Evolutionary conservation across 2,329 filamentous ascomycete genomes (phyloP).

Genomic region (Colletotrichum siamense): DNA sequence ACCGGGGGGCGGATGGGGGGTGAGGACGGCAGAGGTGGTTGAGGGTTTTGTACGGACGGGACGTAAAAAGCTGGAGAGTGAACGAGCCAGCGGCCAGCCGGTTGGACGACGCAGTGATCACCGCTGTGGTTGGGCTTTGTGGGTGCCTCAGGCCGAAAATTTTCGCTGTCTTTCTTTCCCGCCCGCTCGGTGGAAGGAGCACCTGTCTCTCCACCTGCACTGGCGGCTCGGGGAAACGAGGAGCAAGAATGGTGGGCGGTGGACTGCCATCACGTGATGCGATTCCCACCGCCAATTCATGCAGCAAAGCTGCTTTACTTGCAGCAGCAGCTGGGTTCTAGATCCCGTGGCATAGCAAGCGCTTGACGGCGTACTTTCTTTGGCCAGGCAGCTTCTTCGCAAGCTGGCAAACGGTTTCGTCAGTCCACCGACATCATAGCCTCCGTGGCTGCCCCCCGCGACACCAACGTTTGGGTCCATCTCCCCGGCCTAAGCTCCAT

Average conservation of each 20-base stretch:
- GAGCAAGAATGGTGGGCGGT: constrained; percentile 6
- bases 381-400: neutral
- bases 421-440: constrained; percentile 18
- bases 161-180: neutral
- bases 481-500: constrained; percentile 1
- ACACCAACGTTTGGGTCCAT: neutral
- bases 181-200: neutral
- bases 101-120: constrained; percentile 18
- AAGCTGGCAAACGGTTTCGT: neutral
- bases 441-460: neutral
- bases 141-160: constrained; percentile 7
- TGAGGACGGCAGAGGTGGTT: constrained; percentile 20
- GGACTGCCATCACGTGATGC: constrained; percentile 33
- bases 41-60: constrained; percentile 25
- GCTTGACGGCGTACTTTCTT: neutral
- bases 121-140: neutral
- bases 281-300: neutral
- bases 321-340: neutral
- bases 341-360: neutral
- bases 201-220: neutral
- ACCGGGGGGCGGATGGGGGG: constrained; percentile 31
- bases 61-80: constrained; percentile 26
- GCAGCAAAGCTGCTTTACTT: neutral
- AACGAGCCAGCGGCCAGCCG: constrained; percentile 6
- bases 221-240: constrained; percentile 3